Percentiles rank a stretch among this genome's conserved stretches.
Evolutionary conservation across 2,329 filamentous ascomycete species (phyloP).

Genomic region (Ophidiomyces ophidiicola): DNA sequence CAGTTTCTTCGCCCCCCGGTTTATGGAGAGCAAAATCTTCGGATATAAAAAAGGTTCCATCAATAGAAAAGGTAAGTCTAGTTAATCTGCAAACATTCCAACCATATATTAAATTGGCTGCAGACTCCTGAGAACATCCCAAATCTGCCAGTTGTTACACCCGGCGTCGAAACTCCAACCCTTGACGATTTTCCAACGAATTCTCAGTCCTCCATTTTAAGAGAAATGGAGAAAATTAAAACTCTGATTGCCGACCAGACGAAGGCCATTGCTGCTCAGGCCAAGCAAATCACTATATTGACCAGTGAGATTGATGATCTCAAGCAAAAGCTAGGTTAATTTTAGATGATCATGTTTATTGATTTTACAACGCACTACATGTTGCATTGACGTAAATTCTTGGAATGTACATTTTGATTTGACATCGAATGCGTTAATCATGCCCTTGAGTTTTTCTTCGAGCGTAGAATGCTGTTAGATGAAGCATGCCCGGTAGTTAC

Average conservation of each 20-base stretch:
- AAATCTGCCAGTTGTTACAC: slow-evolving; percentile 19
- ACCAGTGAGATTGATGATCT: slow-evolving; percentile 65
- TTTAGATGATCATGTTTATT: neutral
- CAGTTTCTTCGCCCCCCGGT: slow-evolving; percentile 8
- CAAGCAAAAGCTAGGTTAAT: slow-evolving; percentile 57
- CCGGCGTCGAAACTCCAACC: slow-evolving; percentile 30
- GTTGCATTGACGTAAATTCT: too few relatives aligned
- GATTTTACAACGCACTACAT: neutral
- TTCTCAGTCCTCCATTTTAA: slow-evolving; percentile 45
- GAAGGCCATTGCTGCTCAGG: slow-evolving; percentile 64
- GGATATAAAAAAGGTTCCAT: neutral
- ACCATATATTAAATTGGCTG: neutral
- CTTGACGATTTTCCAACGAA: slow-evolving; percentile 18
- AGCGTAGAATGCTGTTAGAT: too few relatives aligned
- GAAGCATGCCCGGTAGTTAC: too few relatives aligned
- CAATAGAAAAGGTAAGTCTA: slow-evolving; percentile 9
- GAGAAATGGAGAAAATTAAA: slow-evolving; percentile 65
- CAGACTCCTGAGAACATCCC: neutral
- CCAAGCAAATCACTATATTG: slow-evolving; percentile 58
- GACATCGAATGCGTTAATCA: too few relatives aligned
- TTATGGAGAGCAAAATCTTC: slow-evolving; percentile 13
- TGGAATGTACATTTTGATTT: too few relatives aligned
- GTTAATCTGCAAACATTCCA: neutral
- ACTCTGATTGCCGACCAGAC: slow-evolving; percentile 63
- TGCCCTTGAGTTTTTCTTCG: too few relatives aligned